Percentiles rank a stretch among this genome's conserved stretches.
These are phyloP conservation scores for Caryopteris hybrid DNA, from an alignment of 305 asterid genomes.

Conservation along the genomic window DNA sequence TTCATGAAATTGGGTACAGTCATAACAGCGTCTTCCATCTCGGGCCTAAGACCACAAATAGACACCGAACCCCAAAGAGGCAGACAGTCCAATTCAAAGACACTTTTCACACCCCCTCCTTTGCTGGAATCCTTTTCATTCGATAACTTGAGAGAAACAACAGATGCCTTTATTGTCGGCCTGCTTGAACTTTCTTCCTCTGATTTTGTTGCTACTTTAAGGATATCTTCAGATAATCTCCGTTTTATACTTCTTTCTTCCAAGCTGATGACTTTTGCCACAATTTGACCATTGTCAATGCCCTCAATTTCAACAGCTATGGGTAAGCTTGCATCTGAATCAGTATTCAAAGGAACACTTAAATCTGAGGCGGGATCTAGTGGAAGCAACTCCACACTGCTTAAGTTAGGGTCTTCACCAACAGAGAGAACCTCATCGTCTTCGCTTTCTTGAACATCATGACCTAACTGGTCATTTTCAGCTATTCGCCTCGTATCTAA, in stretches of 20 bases:
- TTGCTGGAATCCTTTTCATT: conserved; percentile 46
- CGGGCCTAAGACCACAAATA: conserved; percentile 66
- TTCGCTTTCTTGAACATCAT: conserved; percentile 39
- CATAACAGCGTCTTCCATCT: conserved; percentile 79
- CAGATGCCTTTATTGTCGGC: conserved; percentile 58
- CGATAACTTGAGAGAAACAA: conserved; percentile 55
- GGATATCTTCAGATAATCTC: conserved; percentile 29
- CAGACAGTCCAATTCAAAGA: conserved; percentile 69
- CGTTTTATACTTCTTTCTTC: conserved; percentile 49
- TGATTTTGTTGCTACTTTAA: conserved; percentile 17
- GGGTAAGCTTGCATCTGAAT: conserved; percentile 52
- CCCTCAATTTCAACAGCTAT: conserved; percentile 75
- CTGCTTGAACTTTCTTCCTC: conserved; percentile 38
- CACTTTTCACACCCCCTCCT: conserved; percentile 47
- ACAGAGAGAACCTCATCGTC: conserved; percentile 48
- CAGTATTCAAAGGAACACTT: conserved; percentile 33
- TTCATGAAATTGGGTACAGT: conserved; percentile 60
- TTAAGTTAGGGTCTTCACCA: conserved; percentile 35
- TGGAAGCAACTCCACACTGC: conserved; percentile 52
- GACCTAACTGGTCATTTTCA: conserved; percentile 25
- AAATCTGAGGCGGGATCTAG: conserved; percentile 31
- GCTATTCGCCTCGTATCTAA: conserved; percentile 15
- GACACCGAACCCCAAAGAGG: conserved; percentile 89
- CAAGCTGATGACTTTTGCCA: conserved; percentile 70
- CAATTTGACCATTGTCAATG: conserved; percentile 55